Conservation (phyloP, 2,329 filamentous ascomycete species). For the Epichloe glyceriae region DNA sequence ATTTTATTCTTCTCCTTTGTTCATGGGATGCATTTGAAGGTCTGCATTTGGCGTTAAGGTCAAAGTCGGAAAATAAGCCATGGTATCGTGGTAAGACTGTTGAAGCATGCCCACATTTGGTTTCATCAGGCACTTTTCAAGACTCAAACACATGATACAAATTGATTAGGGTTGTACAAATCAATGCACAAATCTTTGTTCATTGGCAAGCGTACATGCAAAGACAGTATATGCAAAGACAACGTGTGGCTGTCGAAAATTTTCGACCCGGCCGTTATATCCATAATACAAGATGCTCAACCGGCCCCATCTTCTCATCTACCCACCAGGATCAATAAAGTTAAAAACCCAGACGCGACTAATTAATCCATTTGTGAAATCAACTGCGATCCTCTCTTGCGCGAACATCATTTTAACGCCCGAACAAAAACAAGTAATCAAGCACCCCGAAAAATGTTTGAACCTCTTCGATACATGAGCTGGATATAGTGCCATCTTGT, state of each 20-base stretch:
- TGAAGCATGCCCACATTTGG: neutral
- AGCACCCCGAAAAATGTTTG: neutral
- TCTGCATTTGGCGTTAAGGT: constrained; percentile 19
- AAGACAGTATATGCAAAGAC: neutral
- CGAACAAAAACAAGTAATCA: neutral
- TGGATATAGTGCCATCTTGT: neutral
- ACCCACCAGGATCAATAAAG: neutral
- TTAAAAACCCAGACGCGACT: neutral
- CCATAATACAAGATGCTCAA: constrained; percentile 8
- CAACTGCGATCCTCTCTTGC: neutral
- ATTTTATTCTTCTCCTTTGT: constrained; percentile 1
- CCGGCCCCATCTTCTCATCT: neutral
- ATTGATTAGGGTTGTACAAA: neutral
- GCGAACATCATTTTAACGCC: neutral
- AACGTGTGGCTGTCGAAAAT: neutral
- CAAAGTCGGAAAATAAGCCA: neutral
- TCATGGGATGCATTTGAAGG: constrained; percentile 15
- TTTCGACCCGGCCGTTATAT: constrained; percentile 1
- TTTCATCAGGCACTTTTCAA: neutral
- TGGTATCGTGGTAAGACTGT: neutral
- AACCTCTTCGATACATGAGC: neutral
- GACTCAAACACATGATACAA: neutral
- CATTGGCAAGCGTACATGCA: neutral
- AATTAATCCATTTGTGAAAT: neutral
- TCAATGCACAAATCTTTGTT: neutral